A percentile compares a stretch with the other conserved stretches of the same genome.
phyloP scores from a whole-genome alignment of 495 filamentous ascomycete species.

The Neohortaea acidophila region DNA sequence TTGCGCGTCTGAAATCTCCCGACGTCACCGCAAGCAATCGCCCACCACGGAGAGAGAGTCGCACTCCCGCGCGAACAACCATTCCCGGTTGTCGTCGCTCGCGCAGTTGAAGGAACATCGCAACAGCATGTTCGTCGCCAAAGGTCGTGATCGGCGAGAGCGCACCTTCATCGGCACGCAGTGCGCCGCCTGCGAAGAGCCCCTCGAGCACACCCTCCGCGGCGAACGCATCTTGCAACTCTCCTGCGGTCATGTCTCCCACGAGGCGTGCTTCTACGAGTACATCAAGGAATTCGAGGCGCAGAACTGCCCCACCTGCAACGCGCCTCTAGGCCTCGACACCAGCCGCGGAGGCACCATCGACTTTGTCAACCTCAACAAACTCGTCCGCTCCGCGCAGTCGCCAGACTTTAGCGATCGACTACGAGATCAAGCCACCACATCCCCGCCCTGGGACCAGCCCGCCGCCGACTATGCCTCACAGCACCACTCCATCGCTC shows the following conservation, averaged over 20 bases:
- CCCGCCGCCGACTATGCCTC: too few relatives aligned
- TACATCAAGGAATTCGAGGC: constrained; percentile 92
- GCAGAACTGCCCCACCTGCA: constrained; percentile 88
- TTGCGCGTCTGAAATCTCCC: too few relatives aligned
- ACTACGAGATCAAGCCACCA: constrained; percentile 33
- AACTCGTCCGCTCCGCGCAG: constrained; percentile 75
- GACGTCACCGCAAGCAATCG: background rate
- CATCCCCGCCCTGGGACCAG: constrained; percentile 45
- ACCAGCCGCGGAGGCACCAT: constrained; percentile 68
- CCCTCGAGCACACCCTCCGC: constrained; percentile 85
- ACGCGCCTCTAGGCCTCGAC: constrained; percentile 82
- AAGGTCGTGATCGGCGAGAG: constrained; percentile 46
- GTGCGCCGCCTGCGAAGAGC: constrained; percentile 95
- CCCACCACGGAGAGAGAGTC: background rate
- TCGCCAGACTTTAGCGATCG: constrained; percentile 41
- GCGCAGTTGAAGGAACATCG: constrained; percentile 15
- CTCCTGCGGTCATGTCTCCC: constrained; percentile 87
- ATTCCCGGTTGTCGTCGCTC: constrained; percentile 10
- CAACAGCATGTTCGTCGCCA: constrained; percentile 18
- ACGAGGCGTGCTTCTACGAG: constrained; percentile 98
- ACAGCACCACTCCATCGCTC: too few relatives aligned
- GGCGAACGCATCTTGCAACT: constrained; percentile 94
- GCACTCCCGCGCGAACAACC: background rate
- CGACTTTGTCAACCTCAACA: constrained; percentile 76
- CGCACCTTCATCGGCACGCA: constrained; percentile 88